These are phyloP conservation scores for Trichoderma cornu-damae DNA, from an alignment of 2,329 filamentous ascomycete genomes.

Conservation along the genomic window DNA sequence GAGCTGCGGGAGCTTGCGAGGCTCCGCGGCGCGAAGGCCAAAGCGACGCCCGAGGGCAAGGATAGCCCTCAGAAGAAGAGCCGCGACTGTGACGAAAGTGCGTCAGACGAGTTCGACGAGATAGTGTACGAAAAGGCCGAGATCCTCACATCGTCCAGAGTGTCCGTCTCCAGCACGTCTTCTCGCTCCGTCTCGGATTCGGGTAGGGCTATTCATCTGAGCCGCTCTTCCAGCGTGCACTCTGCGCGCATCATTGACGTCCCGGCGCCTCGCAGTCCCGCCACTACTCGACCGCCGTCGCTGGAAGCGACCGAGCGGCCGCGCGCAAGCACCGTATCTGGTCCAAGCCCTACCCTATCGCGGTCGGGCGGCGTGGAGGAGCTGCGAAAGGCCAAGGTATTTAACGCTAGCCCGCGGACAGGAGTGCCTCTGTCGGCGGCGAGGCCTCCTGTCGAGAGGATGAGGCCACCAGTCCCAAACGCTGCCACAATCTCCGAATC, in stretches of 20 bases:
- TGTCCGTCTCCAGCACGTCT: slow-evolving; percentile 50
- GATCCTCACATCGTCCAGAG: slow-evolving; percentile 51
- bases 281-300: slow-evolving; percentile 46
- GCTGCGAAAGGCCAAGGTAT: slow-evolving; percentile 28
- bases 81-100: slow-evolving; percentile 19
- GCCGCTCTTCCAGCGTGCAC: slow-evolving; percentile 45
- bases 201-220: slow-evolving; percentile 35
- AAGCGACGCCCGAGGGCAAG: not conserved
- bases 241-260: slow-evolving; percentile 57
- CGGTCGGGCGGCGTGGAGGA: slow-evolving; percentile 37
- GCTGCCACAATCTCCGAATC: slow-evolving; percentile 41
- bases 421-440: slow-evolving; percentile 25
- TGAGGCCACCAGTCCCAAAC: slow-evolving; percentile 28
- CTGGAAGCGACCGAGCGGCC: slow-evolving; percentile 41
- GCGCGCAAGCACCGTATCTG: slow-evolving; percentile 38
- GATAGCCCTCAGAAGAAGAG: slow-evolving; percentile 2
- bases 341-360: slow-evolving; percentile 38
- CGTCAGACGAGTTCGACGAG: slow-evolving; percentile 42
- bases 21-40: not conserved
- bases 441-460: slow-evolving; percentile 32
- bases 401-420: slow-evolving; percentile 25
- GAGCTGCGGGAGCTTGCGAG: not conserved
- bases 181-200: slow-evolving; percentile 47
- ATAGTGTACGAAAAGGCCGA: slow-evolving; percentile 53
- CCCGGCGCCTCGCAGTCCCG: slow-evolving; percentile 47